Percentiles rank a stretch among this genome's conserved stretches.
These are phyloP conservation scores for Aspergillus tubingensis DNA, from an alignment of 2,329 filamentous ascomycete genomes.

Conservation along the genomic window DNA sequence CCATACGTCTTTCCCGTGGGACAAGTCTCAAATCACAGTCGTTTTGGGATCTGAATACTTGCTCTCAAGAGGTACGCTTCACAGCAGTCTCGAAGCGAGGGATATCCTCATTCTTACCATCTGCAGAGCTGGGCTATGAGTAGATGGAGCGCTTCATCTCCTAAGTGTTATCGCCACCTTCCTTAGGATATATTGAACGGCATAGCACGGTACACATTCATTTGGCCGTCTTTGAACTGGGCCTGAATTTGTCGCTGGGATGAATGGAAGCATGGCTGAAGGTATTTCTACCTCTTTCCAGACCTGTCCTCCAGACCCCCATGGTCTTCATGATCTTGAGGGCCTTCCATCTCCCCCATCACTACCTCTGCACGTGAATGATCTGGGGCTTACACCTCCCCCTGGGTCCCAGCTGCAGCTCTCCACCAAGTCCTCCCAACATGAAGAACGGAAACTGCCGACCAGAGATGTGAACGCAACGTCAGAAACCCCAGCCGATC, in stretches of 20 bases:
- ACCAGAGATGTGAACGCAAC: not conserved
- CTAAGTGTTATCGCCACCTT: not conserved
- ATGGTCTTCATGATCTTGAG: constrained; percentile 23
- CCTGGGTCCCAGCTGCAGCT: constrained; percentile 38
- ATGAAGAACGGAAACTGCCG: constrained; percentile 13
- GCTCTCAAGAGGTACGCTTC: constrained; percentile 2
- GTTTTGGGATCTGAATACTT: not conserved
- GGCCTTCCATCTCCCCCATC: constrained; percentile 22
- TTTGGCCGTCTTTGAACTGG: not conserved
- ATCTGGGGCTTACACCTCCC: constrained; percentile 49
- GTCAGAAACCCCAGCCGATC: not conserved
- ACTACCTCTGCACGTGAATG: constrained; percentile 30
- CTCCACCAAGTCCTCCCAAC: constrained; percentile 12
- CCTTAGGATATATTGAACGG: not conserved
- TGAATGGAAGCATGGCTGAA: constrained; percentile 36
- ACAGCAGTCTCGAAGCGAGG: not conserved
- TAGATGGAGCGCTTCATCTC: not conserved
- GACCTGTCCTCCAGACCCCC: constrained; percentile 24
- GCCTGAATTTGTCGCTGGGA: constrained; percentile 12
- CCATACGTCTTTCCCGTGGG: too few relatives aligned
- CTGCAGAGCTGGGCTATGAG: not conserved
- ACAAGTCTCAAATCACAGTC: not conserved
- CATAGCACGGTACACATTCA: not conserved
- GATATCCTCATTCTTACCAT: not conserved
- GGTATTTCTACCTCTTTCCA: constrained; percentile 43